Base-by-base conservation (phyloP, 2,329 filamentous ascomycete species). In the Pseudogymnoascus sp. region DNA sequence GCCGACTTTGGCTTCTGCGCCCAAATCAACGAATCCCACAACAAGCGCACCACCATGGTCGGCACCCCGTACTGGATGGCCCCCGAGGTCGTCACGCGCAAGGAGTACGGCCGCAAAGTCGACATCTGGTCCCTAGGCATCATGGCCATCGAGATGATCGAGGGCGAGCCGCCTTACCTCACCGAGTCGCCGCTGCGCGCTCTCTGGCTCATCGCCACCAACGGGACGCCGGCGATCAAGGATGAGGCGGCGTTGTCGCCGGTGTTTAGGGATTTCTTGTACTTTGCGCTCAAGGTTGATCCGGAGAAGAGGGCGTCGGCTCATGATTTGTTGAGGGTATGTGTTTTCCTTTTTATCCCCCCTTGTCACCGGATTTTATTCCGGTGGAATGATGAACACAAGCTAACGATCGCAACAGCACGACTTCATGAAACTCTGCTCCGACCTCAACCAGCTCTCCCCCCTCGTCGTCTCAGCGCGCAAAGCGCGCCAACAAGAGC, bases 21-120 rank as follows among this genome's bases (percentile, higher is more conserved):
- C 23, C 96, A 96, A 73, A 97, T 97, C 77, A 97, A 97, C 73
- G 93, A 97, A 72, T 89, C 89, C 28, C 93, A 97, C 70, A 96
- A 93, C 78, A 97, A 97, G 82, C 89, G 95, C 65, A 97, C 93
- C 4, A 99, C 95, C 12, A 99, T 97, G 95, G 95, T 99, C 50
- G 95, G 95, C 62, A 97, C 95, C 6, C 95, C 95, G 1, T 99
- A 99, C 77, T 99, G 95, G 95, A 99, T 99, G 95, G 95, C 95
- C 1, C 95, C 95, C 3, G 95, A 99, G 77, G 93, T 99, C 21
- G 95, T 99, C 28, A 97, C 92, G 5, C 84, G 93, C 44, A 97
- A 97, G 76, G 95, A 97, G 77, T 99, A 99, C 76, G 95, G 95
- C 68, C 89, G 93, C 67, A 99, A 97, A 77, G 93, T 99, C 62